Evolutionary conservation across 139 green algal species (phyloP).

Genomic region (Chlamydomonas sp.): DNA sequence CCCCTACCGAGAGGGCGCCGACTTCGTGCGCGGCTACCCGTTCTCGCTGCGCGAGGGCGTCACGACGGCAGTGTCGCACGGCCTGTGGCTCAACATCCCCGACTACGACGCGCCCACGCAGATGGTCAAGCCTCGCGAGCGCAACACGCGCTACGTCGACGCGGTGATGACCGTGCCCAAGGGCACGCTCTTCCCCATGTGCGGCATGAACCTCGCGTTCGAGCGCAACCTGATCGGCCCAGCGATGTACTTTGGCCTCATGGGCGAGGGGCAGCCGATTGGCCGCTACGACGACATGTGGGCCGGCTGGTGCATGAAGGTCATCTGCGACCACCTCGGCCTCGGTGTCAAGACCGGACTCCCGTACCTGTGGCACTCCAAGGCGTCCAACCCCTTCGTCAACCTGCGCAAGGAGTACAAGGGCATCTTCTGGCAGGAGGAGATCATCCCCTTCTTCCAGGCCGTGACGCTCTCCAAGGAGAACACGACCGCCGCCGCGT

Average conservation of each 20-base stretch:
- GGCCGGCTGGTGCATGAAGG: slow-evolving; percentile 93
- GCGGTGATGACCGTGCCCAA: slow-evolving; percentile 93
- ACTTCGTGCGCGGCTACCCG: slow-evolving; percentile 74
- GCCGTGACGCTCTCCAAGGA: slow-evolving; percentile 58
- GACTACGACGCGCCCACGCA: too few species aligned
- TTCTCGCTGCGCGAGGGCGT: slow-evolving; percentile 86
- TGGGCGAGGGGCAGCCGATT: slow-evolving; percentile 93
- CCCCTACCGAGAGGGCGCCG: slow-evolving; percentile 60
- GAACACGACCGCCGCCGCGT: slow-evolving; percentile 36
- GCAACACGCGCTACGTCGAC: slow-evolving; percentile 91
- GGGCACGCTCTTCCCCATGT: slow-evolving; percentile 94
- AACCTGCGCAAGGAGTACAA: slow-evolving; percentile 99
- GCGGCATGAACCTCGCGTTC: slow-evolving; percentile 96
- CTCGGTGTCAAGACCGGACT: slow-evolving; percentile 91
- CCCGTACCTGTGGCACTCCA: slow-evolving; percentile 96
- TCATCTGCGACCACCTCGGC: slow-evolving; percentile 92
- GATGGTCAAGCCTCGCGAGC: slow-evolving; percentile 93
- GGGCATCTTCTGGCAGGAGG: slow-evolving; percentile 96
- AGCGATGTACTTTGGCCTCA: slow-evolving; percentile 97
- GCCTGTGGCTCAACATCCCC: slow-evolving; percentile 96
- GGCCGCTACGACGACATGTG: slow-evolving; percentile 98
- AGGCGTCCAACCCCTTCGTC: slow-evolving; percentile 91
- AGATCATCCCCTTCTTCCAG: slow-evolving; percentile 93
- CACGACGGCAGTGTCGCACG: slow-evolving; percentile 84
- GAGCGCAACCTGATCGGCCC: slow-evolving; percentile 83